Evolutionary conservation across 768 basidiomycete genomes (phyloP), one percentile per base, ranked within the genome.

Genomic region (Xerocomellus chrysenteron): DNA sequence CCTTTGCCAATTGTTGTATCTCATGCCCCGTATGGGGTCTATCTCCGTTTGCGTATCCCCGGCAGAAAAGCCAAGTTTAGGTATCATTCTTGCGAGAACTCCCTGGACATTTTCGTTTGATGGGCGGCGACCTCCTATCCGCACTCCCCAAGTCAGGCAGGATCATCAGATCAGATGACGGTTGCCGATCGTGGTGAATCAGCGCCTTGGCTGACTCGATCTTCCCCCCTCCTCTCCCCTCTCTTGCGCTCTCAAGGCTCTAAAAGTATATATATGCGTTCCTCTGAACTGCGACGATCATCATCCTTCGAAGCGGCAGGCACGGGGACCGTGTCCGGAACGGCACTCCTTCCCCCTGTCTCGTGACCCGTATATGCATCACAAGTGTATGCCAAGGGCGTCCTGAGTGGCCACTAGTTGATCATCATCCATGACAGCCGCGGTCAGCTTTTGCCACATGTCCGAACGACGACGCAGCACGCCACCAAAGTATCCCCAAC

Each of bases 71-170:
- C 47, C 12, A 32, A 19, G 36, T 28, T 28, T 50, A 6, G 21
- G n/a, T 2, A 7, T 24, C 40, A 10, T 51, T 21, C 28, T 36
- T 36, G 30, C 17, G 17, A 2, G 16, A 39, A 17, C 16, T 17
- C 33, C 14, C 10, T 48, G 39, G 35, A 26, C 35, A 10, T 50
- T 3, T 24, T 36, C 28, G 50, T 37, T 40, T 50, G 49, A 50
- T 56, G 59, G 53, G 45, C 60, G 57, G 48, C 44, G 40, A 35
- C 9, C 16, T 1, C 46, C 58, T 59, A 59, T 58, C 58, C 40
- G 26, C 36, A 13, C 16, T 5, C 35, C 13, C 16, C 21, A 10
- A 33, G 52, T 57, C 46, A 39, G 40, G 42, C 16, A 26, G 50
- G 30, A 24, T 35, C 28, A 28, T 28, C 28, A 28, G 28, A 52